Base-by-base conservation (phyloP, 2,329 filamentous ascomycete genomes). In the Hirsutella rhossiliensis region DNA sequence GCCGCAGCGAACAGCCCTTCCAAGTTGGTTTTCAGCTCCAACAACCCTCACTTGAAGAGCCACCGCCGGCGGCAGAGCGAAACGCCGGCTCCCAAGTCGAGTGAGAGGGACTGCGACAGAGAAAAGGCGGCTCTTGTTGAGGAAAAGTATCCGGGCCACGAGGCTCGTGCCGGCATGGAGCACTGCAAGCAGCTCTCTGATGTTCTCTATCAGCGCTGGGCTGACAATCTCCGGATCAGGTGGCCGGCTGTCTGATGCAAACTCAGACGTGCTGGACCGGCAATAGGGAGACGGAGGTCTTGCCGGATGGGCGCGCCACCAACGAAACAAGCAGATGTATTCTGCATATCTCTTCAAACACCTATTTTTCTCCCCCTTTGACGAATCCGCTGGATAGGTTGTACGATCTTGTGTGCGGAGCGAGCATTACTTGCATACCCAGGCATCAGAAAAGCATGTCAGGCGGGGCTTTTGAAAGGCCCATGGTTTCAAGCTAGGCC, bases 201-300 rank as follows among this genome's bases (percentile, higher is more conserved):
- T 60, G 86, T 94, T 18, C 75, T 98, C 18, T 97, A 96, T 64
- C 79, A 82, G 15, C 78, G 90, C 38, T 98, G 92, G 92, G 80
- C 82, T 3, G 86, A 94, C 46, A 88, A 87, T 2, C 67, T 97
- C 54, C 80, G 81, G 50, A 73, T 77, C 44, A 72, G 84, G 45
- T 89, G 84, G 84, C 72, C 73, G 3, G 67, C 65, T 27, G 55
- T 62, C 23, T 62, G 41, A 56, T 38, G 17, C 27, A 20, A 17
- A 13, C 36, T n/a, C 29, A 18, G n/a, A 13, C 23, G 28, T 17
- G 13, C 15, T 13, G 17, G 8, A 38, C 32, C 18, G 32, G 23
- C 15, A 28, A n/a, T 17, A 9, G 27, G 38, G 18, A 37, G 15
- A 4, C 9, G 34, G 18, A 37, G 18, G 34, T n/a, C 15, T 8